These are phyloP conservation scores for Syzygium aromaticum DNA, from an alignment of 345 rosid species.

Conservation along the genomic window DNA sequence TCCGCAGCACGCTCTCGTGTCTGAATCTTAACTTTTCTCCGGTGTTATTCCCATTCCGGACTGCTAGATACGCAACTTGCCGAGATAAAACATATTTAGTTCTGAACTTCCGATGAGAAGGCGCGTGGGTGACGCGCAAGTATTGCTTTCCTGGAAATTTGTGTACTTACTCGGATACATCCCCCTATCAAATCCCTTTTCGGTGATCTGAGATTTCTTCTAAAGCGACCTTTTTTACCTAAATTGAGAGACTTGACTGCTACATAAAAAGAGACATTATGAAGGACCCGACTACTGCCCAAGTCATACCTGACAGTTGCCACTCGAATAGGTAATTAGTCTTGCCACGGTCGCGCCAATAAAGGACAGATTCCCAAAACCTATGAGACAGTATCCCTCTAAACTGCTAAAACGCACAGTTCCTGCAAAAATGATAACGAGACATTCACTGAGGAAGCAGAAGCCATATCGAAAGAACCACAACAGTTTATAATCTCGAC, in stretches of 20 bases:
- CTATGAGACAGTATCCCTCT: neutral
- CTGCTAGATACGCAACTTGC: neutral
- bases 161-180: neutral
- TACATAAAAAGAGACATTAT: neutral
- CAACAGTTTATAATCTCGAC: neutral
- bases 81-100: neutral
- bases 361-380: neutral
- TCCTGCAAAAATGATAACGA: neutral
- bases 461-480: neutral
- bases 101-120: neutral
- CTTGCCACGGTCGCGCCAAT: neutral
- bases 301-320: neutral
- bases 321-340: neutral
- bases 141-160: neutral
- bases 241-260: neutral
- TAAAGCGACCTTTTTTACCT: neutral
- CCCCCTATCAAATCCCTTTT: neutral
- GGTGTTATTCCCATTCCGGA: fast-evolving
- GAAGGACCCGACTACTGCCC: neutral
- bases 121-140: neutral
- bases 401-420: neutral
- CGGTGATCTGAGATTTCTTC: neutral
- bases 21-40: neutral
- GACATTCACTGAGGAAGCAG: neutral
- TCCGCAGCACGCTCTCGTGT: neutral